Evolutionary conservation across 2,329 filamentous ascomycete genomes (phyloP).

Genomic region (Penicillium paneum): DNA sequence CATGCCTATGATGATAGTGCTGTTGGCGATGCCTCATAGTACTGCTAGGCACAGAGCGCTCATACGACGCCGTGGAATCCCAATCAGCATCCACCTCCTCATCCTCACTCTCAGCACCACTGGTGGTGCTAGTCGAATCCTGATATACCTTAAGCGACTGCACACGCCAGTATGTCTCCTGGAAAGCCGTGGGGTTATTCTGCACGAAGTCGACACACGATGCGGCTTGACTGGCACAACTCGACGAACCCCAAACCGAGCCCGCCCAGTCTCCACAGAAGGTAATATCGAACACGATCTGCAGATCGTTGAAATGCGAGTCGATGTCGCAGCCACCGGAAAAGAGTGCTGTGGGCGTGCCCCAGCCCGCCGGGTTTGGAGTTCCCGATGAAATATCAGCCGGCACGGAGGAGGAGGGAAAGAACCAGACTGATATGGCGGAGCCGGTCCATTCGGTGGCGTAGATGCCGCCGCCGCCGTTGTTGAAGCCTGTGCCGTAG

Average conservation of each 20-base stretch:
- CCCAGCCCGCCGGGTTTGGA: slow-evolving; percentile 69
- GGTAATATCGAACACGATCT: slow-evolving; percentile 71
- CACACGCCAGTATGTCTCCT: slow-evolving; percentile 73
- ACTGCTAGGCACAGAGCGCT: slow-evolving; percentile 1
- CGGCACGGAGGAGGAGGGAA: slow-evolving; percentile 65
- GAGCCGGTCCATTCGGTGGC: slow-evolving; percentile 72
- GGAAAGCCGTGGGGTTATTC: slow-evolving; percentile 66
- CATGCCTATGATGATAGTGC: slow-evolving; percentile 8
- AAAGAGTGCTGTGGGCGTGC: slow-evolving; percentile 66
- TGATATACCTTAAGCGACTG: slow-evolving; percentile 67
- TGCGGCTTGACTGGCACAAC: slow-evolving; percentile 58
- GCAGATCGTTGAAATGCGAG: slow-evolving; percentile 65
- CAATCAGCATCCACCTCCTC: background rate
- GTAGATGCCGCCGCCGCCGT: slow-evolving; percentile 65
- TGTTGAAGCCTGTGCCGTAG: slow-evolving; percentile 71
- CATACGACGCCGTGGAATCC: background rate
- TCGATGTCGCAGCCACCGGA: slow-evolving; percentile 68
- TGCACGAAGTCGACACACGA: slow-evolving; percentile 72
- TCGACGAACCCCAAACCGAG: slow-evolving; percentile 59
- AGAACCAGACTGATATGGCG: slow-evolving; percentile 78
- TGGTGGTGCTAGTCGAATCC: background rate
- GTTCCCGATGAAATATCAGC: slow-evolving; percentile 56
- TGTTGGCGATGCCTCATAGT: slow-evolving; percentile 14
- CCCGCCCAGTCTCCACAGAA: slow-evolving; percentile 91
- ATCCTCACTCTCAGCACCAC: background rate